These are phyloP conservation scores for Psilocybe azurescens DNA, from an alignment of 768 basidiomycete genomes.

Conservation along the genomic window DNA sequence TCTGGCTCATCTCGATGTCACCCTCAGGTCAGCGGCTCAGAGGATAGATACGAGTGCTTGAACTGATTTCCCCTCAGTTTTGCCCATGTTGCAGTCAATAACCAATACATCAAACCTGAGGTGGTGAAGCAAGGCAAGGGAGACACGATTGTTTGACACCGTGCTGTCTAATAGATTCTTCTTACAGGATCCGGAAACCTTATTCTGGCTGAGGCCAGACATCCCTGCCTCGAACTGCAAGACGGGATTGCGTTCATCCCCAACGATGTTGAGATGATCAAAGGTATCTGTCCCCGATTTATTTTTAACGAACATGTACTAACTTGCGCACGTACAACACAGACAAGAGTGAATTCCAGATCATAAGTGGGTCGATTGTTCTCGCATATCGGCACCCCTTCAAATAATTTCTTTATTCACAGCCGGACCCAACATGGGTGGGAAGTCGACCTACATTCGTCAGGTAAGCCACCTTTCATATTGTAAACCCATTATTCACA, in stretches of 20 bases:
- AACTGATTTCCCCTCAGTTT: constrained; percentile 55
- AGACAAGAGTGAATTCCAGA: constrained; percentile 92
- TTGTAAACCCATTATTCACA: not conserved
- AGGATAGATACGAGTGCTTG: not conserved
- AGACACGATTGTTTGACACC: constrained; percentile 5
- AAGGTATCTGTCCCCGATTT: constrained; percentile 51
- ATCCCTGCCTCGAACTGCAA: constrained; percentile 96
- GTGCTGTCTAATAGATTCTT: not conserved
- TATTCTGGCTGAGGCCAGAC: constrained; percentile 83
- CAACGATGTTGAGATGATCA: constrained; percentile 95
- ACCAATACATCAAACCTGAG: constrained; percentile 88
- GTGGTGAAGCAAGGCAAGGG: constrained; percentile 75
- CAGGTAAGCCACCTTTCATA: constrained; percentile 48
- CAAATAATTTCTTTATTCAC: not conserved
- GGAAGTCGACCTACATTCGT: constrained; percentile 96
- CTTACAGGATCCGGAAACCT: constrained; percentile 79
- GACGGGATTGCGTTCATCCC: constrained; percentile 95
- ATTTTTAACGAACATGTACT: not conserved
- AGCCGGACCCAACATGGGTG: constrained; percentile 99
- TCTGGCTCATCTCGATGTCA: constrained; percentile 91
- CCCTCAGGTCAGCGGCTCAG: constrained; percentile 65
- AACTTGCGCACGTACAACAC: not conserved
- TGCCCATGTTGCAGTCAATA: constrained; percentile 88
- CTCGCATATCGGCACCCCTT: constrained; percentile 1
- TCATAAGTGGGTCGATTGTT: constrained; percentile 70